These are phyloP conservation scores for Allomyces macrogynus DNA, from an alignment of 192 early-diverging fungal species.

Conservation along the genomic window DNA sequence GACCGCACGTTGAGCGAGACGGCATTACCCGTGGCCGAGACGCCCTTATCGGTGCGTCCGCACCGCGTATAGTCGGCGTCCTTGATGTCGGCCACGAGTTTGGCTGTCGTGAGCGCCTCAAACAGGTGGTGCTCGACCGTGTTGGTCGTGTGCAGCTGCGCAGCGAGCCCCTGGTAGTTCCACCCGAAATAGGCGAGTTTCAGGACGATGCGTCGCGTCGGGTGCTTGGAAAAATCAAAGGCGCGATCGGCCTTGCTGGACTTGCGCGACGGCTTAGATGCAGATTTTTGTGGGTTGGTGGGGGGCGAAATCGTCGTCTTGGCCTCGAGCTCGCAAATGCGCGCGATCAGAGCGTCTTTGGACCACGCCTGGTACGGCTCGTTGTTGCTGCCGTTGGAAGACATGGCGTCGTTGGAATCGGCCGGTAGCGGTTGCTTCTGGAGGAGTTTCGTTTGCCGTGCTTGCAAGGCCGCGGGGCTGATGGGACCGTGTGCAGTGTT, in stretches of 20 bases:
- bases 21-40: slow-evolving; percentile 78
- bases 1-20: slow-evolving; percentile 58
- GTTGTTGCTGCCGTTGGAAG: not conserved
- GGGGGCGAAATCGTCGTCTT: not conserved
- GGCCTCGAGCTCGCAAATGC: slow-evolving; percentile 20
- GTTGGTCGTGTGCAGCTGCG: slow-evolving; percentile 30
- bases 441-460: no score
- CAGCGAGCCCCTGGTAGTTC: slow-evolving; percentile 69
- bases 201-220: slow-evolving; percentile 60
- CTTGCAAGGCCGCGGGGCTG: no score
- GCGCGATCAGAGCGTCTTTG: slow-evolving; percentile 30
- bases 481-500: no score
- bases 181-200: slow-evolving; percentile 81
- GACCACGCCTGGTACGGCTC: slow-evolving; percentile 26
- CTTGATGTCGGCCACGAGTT: slow-evolving; percentile 47
- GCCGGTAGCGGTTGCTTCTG: no score
- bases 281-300: slow-evolving; percentile 1
- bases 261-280: slow-evolving; percentile 16
- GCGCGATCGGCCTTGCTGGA: slow-evolving; percentile 9
- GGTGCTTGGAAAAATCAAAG: slow-evolving; percentile 62
- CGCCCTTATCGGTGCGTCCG: slow-evolving; percentile 72
- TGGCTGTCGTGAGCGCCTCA: slow-evolving; percentile 49
- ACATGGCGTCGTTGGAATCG: no score
- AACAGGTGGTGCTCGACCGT: slow-evolving; percentile 74
- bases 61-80: slow-evolving; percentile 59